phyloP scores from a whole-genome alignment of 129 eudicot species.

The Heracleum sosnowskyi region DNA sequence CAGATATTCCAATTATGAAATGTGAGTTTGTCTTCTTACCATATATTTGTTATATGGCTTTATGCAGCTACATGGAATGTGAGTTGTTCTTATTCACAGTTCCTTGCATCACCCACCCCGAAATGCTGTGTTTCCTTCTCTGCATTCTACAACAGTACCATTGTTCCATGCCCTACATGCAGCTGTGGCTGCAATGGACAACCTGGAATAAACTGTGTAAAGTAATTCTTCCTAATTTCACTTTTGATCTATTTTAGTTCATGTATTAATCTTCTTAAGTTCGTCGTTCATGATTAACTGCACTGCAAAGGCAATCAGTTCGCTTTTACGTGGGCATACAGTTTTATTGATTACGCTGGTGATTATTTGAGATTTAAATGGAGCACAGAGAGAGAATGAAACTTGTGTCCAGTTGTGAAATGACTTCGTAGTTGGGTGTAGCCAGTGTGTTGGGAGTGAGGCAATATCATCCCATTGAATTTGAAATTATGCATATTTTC shows the following conservation, averaged over 20 bases:
- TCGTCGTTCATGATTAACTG: not conserved
- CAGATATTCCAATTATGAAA: not conserved
- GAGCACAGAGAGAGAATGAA: too few species aligned
- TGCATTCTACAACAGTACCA: constrained; percentile 55
- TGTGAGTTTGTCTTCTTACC: not conserved
- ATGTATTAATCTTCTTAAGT: not conserved
- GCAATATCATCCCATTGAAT: not conserved
- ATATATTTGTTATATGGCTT: not conserved
- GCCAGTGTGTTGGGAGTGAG: too few species aligned
- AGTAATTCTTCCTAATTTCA: constrained; percentile 22
- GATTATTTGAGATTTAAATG: not conserved
- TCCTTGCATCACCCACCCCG: constrained; percentile 60
- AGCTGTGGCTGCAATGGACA: constrained; percentile 65
- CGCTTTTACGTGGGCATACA: too few species aligned
- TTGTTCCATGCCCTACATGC: constrained; percentile 56
- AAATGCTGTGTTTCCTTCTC: constrained; percentile 76
- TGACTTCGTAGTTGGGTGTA: too few species aligned
- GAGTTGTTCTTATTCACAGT: constrained; percentile 71
- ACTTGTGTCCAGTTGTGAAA: too few species aligned
- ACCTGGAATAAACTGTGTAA: constrained; percentile 40
- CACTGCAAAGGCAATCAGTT: not conserved
- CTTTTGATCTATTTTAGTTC: not conserved
- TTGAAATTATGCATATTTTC: too few species aligned
- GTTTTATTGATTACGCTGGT: too few species aligned
- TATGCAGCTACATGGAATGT: constrained; percentile 65